Evolutionary conservation across 1,284 basidiomycete genomes (phyloP), one percentile per base, ranked within the genome.

Genomic region (Microbotryum violaceum): DNA sequence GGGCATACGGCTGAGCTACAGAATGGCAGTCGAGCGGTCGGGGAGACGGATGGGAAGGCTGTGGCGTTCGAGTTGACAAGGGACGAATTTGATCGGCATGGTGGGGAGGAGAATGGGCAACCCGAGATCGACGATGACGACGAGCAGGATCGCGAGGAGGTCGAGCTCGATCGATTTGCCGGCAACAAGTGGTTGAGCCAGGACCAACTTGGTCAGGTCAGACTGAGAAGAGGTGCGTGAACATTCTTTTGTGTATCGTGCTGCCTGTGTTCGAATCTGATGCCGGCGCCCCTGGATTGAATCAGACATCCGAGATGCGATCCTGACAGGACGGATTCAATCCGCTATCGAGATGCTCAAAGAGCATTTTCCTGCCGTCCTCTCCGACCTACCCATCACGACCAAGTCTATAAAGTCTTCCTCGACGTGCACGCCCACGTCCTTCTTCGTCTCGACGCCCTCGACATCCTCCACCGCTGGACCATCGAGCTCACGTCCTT

Each of bases 301-400:
- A 27, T 29, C 67, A 91, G 88, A 84, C 61, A 85, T 90, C 57
- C 81, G 82, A 55, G 76, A 73, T 33, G 76, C 80, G 65, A 83
- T 92, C 44, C 79, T 89, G 20, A 80, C 79, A 0, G 90, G 90
- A 10, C 78, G 79, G 31, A 81, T 91, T 37, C 82, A 84, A 57
- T 81, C 84, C 49, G 88, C 89, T 2, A 85, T 80, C 33, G 77
- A 76, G 9, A 77, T 86, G 49, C 78, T 90, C 52, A 81, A 88
- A 66, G 73, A 76, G 42, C 79, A 88, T 67, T 89, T 88, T 69
- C 87, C 88, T 10, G 72, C 77, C 12, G 86, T 89, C 7, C 80
- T 89, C 46, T 73, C 79, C 2, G 61, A 48, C 42, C 8, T 54
- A 1, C 44, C 58, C 20, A 3, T 54, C 54, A 64, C 42, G n/a